Percentiles rank a stretch among this genome's conserved stretches.
These are phyloP conservation scores for Cudoniella acicularis DNA, from an alignment of 495 filamentous ascomycete genomes.

Conservation along the genomic window DNA sequence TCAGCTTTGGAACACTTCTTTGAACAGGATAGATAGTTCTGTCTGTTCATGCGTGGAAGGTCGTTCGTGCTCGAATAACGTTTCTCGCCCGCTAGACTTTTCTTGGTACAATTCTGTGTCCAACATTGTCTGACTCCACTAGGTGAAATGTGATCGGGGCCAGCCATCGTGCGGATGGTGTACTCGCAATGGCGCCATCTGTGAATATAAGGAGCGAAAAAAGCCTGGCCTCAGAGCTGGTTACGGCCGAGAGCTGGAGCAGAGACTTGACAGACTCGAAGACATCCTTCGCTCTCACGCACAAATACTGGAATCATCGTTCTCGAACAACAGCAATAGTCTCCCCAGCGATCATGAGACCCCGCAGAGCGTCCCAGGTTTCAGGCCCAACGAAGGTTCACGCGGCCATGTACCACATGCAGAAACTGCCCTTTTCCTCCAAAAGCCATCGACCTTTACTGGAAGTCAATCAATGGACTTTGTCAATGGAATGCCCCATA, in stretches of 20 bases:
- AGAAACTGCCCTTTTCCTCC: slow-evolving; percentile 60
- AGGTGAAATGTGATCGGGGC: slow-evolving; percentile 78
- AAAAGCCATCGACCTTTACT: slow-evolving; percentile 47
- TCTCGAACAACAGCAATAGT: slow-evolving; percentile 36
- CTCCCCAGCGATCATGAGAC: slow-evolving; percentile 42
- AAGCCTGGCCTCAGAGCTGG: slow-evolving; percentile 73
- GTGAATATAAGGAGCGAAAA: slow-evolving; percentile 83
- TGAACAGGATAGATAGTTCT: neutral
- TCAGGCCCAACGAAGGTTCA: slow-evolving; percentile 33
- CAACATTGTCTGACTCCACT: slow-evolving; percentile 2
- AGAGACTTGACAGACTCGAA: slow-evolving; percentile 61
- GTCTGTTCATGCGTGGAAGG: neutral
- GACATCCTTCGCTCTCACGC: slow-evolving; percentile 45
- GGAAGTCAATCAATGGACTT: slow-evolving; percentile 23
- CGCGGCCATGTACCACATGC: slow-evolving; percentile 47
- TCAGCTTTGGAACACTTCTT: neutral
- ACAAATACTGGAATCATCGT: slow-evolving; percentile 38
- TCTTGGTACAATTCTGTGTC: neutral
- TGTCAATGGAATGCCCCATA: slow-evolving; percentile 22
- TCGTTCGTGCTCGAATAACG: no score
- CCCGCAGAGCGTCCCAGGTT: slow-evolving; percentile 30
- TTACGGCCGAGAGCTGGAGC: slow-evolving; percentile 84
- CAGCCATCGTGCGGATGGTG: slow-evolving; percentile 91
- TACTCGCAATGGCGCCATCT: slow-evolving; percentile 67
- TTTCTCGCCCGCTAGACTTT: no score